phyloP scores from a whole-genome alignment of 768 basidiomycete genomes.

The Collybia nuda region DNA sequence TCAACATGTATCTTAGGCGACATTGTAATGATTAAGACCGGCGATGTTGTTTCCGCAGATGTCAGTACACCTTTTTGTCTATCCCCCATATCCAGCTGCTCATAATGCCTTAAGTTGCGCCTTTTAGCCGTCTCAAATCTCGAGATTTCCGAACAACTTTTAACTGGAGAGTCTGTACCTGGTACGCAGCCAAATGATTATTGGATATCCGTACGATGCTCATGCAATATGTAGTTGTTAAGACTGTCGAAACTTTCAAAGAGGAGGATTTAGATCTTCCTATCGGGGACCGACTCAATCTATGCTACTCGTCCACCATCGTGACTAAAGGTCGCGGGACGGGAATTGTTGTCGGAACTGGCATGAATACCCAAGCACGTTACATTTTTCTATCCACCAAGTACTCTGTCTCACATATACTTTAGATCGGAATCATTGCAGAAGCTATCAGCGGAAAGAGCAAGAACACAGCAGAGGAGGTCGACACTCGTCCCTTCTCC shows the following conservation, averaged over 20 bases:
- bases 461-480: constrained; percentile 4
- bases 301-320: constrained; percentile 43
- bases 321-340: constrained; percentile 49
- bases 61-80: constrained; percentile 16
- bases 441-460: constrained; percentile 29
- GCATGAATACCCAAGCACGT: constrained; percentile 51
- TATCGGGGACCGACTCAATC: constrained; percentile 41
- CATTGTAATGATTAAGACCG: constrained; percentile 35
- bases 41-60: constrained; percentile 47
- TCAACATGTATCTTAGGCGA: constrained; percentile 26
- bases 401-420: neutral
- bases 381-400: constrained; percentile 11
- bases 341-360: constrained; percentile 47
- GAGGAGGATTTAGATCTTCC: constrained; percentile 31
- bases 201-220: neutral
- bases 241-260: constrained; percentile 31
- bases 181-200: constrained; percentile 19
- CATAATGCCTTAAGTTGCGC: constrained; percentile 27
- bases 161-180: constrained; percentile 54
- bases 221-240: constrained; percentile 27
- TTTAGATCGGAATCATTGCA: constrained; percentile 38
- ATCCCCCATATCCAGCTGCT: neutral
- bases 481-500: constrained; percentile 20
- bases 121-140: constrained; percentile 44
- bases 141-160: constrained; percentile 49